Evolutionary conservation across 768 basidiomycete species (phyloP), one percentile per base, ranked within the genome.

Genomic region (Trametes elegans): DNA sequence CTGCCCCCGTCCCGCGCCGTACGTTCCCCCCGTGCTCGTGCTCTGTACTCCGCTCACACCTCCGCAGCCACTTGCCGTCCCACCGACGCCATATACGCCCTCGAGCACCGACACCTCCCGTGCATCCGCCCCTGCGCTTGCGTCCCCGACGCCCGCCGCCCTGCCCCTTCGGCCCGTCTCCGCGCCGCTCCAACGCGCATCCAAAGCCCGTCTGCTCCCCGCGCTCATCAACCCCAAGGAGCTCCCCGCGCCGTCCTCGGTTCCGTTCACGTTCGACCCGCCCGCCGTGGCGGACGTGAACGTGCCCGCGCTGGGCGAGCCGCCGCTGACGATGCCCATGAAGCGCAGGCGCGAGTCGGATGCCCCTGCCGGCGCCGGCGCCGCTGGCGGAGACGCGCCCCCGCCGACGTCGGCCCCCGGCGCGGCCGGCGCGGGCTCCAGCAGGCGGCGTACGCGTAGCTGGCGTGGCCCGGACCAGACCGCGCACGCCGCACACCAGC

Each of bases 331-430:
- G n/a, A 43, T 43, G 43, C 35, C 57, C 27, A 38, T 58, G 1
- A 91, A 91, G 69, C 82, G 90, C 7, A 79, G 89, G 29, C 87
- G 91, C 61, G 85, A 87, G 0, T 78, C 87, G 64, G 88, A 90
- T 84, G 81, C 85, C n/a, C n/a, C n/a, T n/a, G n/a, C n/a, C n/a
- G n/a, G n/a, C n/a, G n/a, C n/a, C n/a, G n/a, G n/a, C n/a, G n/a
- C n/a, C n/a, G n/a, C n/a, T n/a, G n/a, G n/a, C 77, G 76, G 87
- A 3, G 87, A 89, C 60, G 63, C 75, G 14, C 62, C 78, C 3
- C 59, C 60, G 7, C 45, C 53, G n/a, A 40, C 78, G 11, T 60
- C 76, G 5, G 61, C 60, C 16, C 46, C 41, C 7, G 35, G 77
- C 9, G 62, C 77, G 1, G 65, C 73, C 34, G 47, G 57, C 34